A percentile compares a stretch with the other conserved stretches of the same genome.
Conservation (phyloP, 2,329 filamentous ascomycete species). For the Monascus ruber region DNA sequence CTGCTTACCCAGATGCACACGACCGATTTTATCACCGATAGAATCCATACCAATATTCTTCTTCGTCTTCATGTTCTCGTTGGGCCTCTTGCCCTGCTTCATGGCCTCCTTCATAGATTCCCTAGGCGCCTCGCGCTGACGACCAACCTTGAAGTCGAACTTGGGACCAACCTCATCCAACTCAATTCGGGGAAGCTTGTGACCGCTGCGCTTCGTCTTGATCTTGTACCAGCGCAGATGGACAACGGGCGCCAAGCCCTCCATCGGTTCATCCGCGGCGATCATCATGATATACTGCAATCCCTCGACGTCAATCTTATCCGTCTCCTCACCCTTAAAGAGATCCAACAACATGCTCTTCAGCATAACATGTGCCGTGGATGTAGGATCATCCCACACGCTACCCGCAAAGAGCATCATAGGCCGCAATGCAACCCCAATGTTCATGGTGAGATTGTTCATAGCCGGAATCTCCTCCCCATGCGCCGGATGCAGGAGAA, state of each 20-base stretch:
- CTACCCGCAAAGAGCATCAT: slow-evolving; percentile 85
- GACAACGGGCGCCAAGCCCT: slow-evolving; percentile 33
- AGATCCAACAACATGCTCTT: slow-evolving; percentile 84
- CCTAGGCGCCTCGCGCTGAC: slow-evolving; percentile 66
- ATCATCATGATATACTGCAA: slow-evolving; percentile 83
- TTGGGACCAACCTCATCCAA: slow-evolving; percentile 91
- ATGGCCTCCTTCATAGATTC: slow-evolving; percentile 79
- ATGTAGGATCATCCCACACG: slow-evolving; percentile 70
- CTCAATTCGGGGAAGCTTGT: slow-evolving; percentile 80
- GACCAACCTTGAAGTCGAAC: slow-evolving; percentile 81
- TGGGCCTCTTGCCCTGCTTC: slow-evolving; percentile 63
- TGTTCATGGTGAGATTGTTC: slow-evolving; percentile 47
- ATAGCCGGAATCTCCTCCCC: slow-evolving; percentile 23
- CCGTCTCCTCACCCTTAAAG: slow-evolving; percentile 70
- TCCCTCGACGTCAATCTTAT: slow-evolving; percentile 87
- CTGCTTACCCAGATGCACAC: slow-evolving; percentile 83
- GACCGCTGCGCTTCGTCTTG: slow-evolving; percentile 72
- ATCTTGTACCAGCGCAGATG: slow-evolving; percentile 75
- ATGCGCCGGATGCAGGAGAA: slow-evolving; percentile 62
- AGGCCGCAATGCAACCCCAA: slow-evolving; percentile 73
- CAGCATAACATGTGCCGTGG: slow-evolving; percentile 69
- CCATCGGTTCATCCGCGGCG: slow-evolving; percentile 54
- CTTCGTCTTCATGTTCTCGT: slow-evolving; percentile 54
- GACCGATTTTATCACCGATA: slow-evolving; percentile 92
- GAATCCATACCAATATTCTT: slow-evolving; percentile 90